Evolutionary conservation across 2,329 filamentous ascomycete species (phyloP), one percentile per base, ranked within the genome.

Genomic region (Furcasterigmium sp.): DNA sequence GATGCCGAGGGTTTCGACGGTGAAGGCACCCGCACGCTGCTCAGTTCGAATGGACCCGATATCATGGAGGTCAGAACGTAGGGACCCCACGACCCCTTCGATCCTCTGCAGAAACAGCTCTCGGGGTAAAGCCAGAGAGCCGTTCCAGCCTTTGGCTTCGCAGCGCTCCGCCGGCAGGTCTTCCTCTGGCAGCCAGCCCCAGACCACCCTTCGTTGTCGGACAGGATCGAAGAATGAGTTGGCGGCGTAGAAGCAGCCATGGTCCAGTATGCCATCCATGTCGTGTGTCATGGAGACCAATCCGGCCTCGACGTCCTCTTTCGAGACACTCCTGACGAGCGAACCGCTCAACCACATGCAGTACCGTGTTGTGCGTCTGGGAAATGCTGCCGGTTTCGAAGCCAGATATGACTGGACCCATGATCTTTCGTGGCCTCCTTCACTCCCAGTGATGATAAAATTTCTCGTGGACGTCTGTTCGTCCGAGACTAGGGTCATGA

Each of bases 191-290:
- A 48, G 34, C 46, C 46, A 48, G 29, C 46, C 46, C 19, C 38
- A 36, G n/a, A 46, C 44, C 28, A 48, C 44, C n/a, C 26, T 36
- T n/a, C 21, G 17, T 10, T 37, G 23, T 3, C 32, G 21, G 5
- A 25, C 25, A 17, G 41, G 36, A 20, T 48, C 46, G 30, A 41
- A 25, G 20, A 48, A 47, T 8, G 46, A 43, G 35, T 48, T 48
- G 28, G 41, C 46, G 13, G 46, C 46, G 37, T 48, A 44, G 46
- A 38, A 47, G 5, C 29, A 17, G 8, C 51, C 51, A 29, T 52
- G 46, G 37, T 53, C 51, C 9, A 53, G 43, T 37, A 41, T 25
- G 9, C 50, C 51, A 14, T 41, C 48, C 21, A 34, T 30, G 15
- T 46, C 36, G 26, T 46, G 42, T 23, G 23, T 11, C 15, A 48